phyloP scores from a whole-genome alignment of 345 rosid species.

The Schrenkiella parvula region DNA sequence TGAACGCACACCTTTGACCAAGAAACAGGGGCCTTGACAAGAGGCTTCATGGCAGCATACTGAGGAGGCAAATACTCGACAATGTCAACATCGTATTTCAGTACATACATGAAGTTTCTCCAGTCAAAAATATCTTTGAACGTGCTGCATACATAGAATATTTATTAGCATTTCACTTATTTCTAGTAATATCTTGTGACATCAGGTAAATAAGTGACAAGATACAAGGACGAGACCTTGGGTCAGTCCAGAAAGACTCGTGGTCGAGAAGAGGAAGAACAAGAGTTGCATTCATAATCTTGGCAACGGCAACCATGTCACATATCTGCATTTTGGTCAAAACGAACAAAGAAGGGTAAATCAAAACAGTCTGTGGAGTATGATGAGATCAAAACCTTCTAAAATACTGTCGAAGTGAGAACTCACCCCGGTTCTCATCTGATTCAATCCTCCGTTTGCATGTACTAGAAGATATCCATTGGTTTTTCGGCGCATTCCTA shows the following conservation, averaged over 20 bases:
- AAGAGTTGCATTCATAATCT: constrained; percentile 92
- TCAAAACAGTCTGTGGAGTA: not conserved
- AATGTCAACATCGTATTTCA: constrained; percentile 73
- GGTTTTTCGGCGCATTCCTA: constrained; percentile 41
- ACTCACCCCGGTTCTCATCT: constrained; percentile 99
- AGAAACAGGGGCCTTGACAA: constrained; percentile 86
- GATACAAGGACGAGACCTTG: constrained; percentile 52
- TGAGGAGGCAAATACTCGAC: constrained; percentile 72
- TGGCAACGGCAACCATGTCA: constrained; percentile 97
- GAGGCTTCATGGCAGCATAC: constrained; percentile 53
- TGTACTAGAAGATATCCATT: constrained; percentile 89
- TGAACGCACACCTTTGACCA: constrained; percentile 85
- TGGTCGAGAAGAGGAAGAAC: constrained; percentile 98
- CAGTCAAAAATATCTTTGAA: constrained; percentile 97
- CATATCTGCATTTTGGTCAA: constrained; percentile 60
- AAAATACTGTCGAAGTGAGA: not conserved
- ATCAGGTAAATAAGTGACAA: not conserved
- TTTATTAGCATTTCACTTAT: not conserved
- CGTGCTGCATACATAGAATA: constrained; percentile 44
- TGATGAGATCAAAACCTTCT: not conserved
- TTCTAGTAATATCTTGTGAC: not conserved
- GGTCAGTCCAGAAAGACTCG: constrained; percentile 96
- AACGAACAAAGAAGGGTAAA: not conserved
- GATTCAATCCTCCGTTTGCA: constrained; percentile 98
- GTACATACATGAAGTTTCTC: constrained; percentile 72